Evolutionary conservation across 306 rosid genomes (phyloP).

Genomic region (Hippophae gyantsensis): DNA sequence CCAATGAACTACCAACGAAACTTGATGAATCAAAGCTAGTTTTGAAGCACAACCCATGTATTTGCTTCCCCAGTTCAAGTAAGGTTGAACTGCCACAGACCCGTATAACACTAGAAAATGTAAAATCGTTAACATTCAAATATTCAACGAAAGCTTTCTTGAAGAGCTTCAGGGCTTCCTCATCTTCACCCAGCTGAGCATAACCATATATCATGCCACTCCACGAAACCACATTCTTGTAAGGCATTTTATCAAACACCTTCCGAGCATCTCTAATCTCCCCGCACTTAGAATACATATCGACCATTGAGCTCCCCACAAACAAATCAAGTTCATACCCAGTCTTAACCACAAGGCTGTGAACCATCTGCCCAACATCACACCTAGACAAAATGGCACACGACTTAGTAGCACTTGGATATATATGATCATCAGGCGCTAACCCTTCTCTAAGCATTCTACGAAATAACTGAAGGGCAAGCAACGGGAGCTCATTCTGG

Average conservation of each 20-base stretch:
- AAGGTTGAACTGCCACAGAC: constrained; percentile 55
- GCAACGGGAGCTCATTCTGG: constrained; percentile 58
- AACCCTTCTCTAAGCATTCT: constrained; percentile 42
- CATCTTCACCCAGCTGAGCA: constrained; percentile 47
- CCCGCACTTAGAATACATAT: constrained; percentile 62
- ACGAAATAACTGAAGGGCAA: constrained; percentile 51
- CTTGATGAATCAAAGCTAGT: constrained; percentile 53
- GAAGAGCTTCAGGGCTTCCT: constrained; percentile 55
- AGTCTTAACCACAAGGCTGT: constrained; percentile 46
- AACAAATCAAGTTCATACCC: constrained; percentile 46
- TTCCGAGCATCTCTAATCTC: constrained; percentile 33
- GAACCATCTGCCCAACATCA: constrained; percentile 39
- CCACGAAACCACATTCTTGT: constrained; percentile 74
- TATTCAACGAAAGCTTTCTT: constrained; percentile 36
- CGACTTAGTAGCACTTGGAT: constrained; percentile 63
- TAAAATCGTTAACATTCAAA: constrained; percentile 66
- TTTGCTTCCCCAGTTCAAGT: constrained; percentile 62
- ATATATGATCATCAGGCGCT: constrained; percentile 53
- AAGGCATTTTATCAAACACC: constrained; percentile 66
- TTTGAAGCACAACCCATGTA: constrained; percentile 71
- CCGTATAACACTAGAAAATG: constrained; percentile 65
- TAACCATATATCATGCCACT: constrained; percentile 78
- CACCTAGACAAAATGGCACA: constrained; percentile 37
- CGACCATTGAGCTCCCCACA: constrained; percentile 62
- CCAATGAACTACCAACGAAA: constrained; percentile 74